Conservation (phyloP, 2,329 filamentous ascomycete species). For the Daldinia sp. region DNA sequence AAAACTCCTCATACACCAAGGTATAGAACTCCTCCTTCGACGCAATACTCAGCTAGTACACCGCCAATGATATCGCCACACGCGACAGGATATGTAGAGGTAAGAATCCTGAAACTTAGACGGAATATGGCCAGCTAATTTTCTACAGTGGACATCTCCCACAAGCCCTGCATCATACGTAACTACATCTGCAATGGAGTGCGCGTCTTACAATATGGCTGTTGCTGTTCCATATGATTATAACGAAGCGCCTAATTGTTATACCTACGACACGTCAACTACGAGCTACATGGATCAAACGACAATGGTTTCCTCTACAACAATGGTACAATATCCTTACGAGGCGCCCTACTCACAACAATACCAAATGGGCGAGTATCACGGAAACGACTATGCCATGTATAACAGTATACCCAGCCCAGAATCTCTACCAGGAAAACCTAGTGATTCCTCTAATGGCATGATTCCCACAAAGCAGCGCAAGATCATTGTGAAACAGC, state of each 20-base stretch:
- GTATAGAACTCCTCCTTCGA: conserved; percentile 35
- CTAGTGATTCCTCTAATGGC: conserved; percentile 16
- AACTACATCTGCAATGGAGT: conserved; percentile 43
- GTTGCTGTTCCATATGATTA: conserved; percentile 36
- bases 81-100: conserved; percentile 44
- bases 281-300: conserved; percentile 38
- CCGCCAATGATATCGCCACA: conserved; percentile 41
- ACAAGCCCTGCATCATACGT: conserved; percentile 41
- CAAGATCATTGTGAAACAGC: conserved; percentile 51
- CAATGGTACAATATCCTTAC: conserved; percentile 38
- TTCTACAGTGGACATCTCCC: conserved; percentile 46
- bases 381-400: conserved; percentile 39
- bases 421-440: conserved; percentile 12
- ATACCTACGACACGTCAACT: conserved; percentile 28
- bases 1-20: conserved; percentile 41
- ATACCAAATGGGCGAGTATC: conserved; percentile 40
- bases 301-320: conserved; percentile 27
- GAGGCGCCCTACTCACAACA: conserved; percentile 38
- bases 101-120: conserved; percentile 33
- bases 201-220: conserved; percentile 36
- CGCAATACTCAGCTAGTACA: conserved; percentile 39
- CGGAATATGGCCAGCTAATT: conserved; percentile 29
- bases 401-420: conserved; percentile 30
- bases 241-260: conserved; percentile 33
- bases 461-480: conserved; percentile 46